A percentile compares a stretch with the other conserved stretches of the same genome.
These are phyloP conservation scores for Eucalyptus coolabah DNA, from an alignment of 345 rosid species.

Conservation along the genomic window DNA sequence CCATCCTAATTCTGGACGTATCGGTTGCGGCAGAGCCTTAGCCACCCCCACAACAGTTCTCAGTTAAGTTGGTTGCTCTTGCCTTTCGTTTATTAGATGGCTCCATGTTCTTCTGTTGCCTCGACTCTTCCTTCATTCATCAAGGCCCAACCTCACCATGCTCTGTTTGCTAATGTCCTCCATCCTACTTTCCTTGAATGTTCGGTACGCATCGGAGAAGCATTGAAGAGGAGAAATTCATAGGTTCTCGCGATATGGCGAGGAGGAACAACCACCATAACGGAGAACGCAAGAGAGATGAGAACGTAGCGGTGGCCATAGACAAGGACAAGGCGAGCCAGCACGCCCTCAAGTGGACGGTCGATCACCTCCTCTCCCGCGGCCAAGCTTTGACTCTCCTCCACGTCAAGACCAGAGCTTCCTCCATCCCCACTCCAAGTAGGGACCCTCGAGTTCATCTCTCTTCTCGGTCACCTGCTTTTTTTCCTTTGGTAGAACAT, in stretches of 20 bases:
- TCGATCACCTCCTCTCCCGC: constrained; percentile 38
- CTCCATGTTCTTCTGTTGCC: background rate
- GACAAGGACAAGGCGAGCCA: constrained; percentile 80
- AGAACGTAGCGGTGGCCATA: constrained; percentile 41
- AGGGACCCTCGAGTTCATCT: background rate
- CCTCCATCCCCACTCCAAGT: constrained; percentile 31
- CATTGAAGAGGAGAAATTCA: background rate
- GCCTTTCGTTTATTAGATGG: background rate
- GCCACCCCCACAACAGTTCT: background rate
- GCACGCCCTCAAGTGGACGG: constrained; percentile 64
- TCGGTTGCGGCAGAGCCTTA: background rate
- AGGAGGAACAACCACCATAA: background rate
- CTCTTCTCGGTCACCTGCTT: background rate
- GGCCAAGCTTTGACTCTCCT: constrained; percentile 60
- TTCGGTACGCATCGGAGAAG: background rate
- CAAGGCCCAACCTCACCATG: background rate
- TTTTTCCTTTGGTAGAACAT: background rate
- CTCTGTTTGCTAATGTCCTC: background rate
- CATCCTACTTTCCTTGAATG: background rate
- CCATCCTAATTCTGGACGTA: background rate
- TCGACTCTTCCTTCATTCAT: background rate
- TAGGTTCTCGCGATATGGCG: background rate
- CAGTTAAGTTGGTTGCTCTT: background rate
- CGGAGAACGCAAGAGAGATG: background rate
- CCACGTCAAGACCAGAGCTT: constrained; percentile 35